phyloP scores from a whole-genome alignment of 495 filamentous ascomycete genomes.

The Echria macrotheca region DNA sequence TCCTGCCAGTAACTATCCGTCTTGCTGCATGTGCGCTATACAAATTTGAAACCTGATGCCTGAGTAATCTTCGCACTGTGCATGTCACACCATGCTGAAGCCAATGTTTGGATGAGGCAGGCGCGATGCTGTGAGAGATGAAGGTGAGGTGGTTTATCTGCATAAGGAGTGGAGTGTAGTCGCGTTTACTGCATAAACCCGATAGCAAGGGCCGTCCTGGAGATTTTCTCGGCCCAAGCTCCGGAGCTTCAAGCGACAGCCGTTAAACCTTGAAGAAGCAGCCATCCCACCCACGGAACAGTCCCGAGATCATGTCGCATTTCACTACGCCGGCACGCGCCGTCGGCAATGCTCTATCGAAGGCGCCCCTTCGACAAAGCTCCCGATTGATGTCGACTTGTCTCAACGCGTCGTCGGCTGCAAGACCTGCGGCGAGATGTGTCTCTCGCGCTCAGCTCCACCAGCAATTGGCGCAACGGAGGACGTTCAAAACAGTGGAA shows the following conservation, averaged over 20 bases:
- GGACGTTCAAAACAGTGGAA: slow-evolving; percentile 47
- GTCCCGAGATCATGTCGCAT: slow-evolving; percentile 24
- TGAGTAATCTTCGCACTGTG: no score
- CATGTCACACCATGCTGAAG: no score
- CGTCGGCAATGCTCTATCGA: slow-evolving; percentile 18
- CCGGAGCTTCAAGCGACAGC: neutral
- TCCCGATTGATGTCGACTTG: slow-evolving; percentile 26
- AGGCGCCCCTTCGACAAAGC: slow-evolving; percentile 20
- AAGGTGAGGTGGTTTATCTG: neutral
- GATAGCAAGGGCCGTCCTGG: no score
- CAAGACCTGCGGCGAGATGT: slow-evolving; percentile 14
- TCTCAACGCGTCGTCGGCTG: slow-evolving; percentile 7
- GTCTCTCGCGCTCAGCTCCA: slow-evolving; percentile 17
- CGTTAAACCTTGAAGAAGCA: neutral
- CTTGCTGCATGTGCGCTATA: neutral
- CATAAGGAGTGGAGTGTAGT: no score
- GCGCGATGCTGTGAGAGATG: neutral
- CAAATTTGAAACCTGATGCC: neutral
- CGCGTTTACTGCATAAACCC: no score
- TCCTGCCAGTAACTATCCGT: neutral
- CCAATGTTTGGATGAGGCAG: no score
- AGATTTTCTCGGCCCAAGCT: slow-evolving; percentile 16
- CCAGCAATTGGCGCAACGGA: slow-evolving; percentile 30
- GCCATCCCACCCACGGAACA: neutral
- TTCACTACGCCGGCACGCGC: slow-evolving; percentile 20